Conservation (phyloP, 495 filamentous ascomycete genomes). For the Usnea hakonensis region DNA sequence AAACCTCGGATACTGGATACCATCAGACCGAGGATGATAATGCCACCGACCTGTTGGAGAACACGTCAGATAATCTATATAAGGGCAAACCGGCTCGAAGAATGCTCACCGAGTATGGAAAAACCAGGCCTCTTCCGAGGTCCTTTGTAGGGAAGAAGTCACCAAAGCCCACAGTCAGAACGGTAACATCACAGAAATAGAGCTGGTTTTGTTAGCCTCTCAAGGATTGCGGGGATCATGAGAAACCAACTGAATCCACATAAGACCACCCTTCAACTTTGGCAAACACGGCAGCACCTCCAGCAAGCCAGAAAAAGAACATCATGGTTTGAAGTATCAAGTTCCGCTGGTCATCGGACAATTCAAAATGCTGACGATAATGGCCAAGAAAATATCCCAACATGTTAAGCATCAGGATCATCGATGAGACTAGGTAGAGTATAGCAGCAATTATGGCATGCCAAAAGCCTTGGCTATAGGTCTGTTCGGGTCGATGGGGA, state of each 20-base stretch:
- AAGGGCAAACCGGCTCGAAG: not conserved
- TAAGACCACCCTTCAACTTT: conserved; percentile 41
- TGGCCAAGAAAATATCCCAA: conserved; percentile 68
- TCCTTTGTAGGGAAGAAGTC: conserved; percentile 44
- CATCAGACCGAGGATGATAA: conserved; percentile 80
- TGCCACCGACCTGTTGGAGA: conserved; percentile 53
- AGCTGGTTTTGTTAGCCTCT: conserved; percentile 24
- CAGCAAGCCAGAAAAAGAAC: conserved; percentile 55
- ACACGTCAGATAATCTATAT: not conserved
- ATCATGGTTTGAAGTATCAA: conserved; percentile 58
- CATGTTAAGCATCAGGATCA: conserved; percentile 69
- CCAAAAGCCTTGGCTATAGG: conserved; percentile 71
- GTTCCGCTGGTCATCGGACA: conserved; percentile 65
- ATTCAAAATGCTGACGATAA: conserved; percentile 66
- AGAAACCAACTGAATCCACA: conserved; percentile 36
- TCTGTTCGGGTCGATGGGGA: conserved; percentile 48
- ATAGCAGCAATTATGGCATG: conserved; percentile 62
- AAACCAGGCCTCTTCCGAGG: conserved; percentile 56
- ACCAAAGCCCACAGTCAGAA: conserved; percentile 60
- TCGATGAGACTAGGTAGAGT: conserved; percentile 56
- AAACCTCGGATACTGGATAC: conserved; percentile 75
- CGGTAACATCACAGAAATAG: conserved; percentile 60
- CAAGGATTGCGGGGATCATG: not conserved
- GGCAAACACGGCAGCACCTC: conserved; percentile 53
- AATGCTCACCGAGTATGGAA: conserved; percentile 56